Evolutionary conservation across 2,329 filamentous ascomycete species (phyloP).

Genomic region (Hyphodiscus sp.): DNA sequence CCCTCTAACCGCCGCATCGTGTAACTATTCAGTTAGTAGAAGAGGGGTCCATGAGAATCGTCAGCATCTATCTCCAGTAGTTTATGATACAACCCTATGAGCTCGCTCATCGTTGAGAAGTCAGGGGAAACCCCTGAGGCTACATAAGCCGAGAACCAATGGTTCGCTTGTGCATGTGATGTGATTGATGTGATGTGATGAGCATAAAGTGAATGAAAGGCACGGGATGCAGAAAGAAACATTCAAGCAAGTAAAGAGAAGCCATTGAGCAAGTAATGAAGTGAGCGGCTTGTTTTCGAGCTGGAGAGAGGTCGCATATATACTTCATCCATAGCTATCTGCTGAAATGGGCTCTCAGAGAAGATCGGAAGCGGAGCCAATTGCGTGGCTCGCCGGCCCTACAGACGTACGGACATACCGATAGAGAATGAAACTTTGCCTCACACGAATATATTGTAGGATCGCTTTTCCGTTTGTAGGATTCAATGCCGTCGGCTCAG

Average conservation of each 20-base stretch:
- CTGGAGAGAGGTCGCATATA: background rate
- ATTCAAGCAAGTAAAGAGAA: background rate
- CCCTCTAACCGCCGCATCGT: background rate
- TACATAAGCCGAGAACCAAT: background rate
- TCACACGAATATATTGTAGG: background rate
- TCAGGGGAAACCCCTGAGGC: background rate
- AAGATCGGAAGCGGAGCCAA: background rate
- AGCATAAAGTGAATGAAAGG: background rate
- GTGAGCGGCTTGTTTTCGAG: background rate
- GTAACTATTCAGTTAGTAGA: background rate
- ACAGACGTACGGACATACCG: background rate
- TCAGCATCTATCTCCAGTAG: background rate
- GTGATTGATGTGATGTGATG: background rate
- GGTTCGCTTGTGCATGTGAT: background rate
- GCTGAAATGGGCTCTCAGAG: too few species aligned
- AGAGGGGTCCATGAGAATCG: background rate
- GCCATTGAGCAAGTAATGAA: background rate
- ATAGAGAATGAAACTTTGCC: background rate
- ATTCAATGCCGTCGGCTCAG: background rate
- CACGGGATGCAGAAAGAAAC: background rate
- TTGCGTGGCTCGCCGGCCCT: too few species aligned
- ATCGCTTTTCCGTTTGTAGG: background rate
- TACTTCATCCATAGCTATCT: background rate
- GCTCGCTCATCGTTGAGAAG: background rate
- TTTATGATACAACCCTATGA: background rate